phyloP scores from a whole-genome alignment of 176 grass and related monocot species.

The Dendrocalamus sinicus region DNA sequence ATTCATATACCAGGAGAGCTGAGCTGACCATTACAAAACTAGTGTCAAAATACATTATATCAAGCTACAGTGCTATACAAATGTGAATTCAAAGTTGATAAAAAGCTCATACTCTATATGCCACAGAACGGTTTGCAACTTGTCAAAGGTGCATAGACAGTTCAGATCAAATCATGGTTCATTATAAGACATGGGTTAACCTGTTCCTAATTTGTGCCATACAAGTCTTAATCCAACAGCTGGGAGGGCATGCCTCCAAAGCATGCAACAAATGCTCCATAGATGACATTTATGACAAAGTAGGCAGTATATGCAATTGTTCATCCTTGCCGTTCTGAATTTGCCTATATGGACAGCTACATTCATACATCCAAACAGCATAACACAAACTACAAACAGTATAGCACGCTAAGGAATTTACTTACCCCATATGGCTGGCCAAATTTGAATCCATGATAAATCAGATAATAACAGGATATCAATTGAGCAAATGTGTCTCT shows the following conservation, averaged over 20 bases:
- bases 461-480: background rate
- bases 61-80: slow-evolving; percentile 8
- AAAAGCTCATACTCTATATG: background rate
- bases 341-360: slow-evolving; percentile 1
- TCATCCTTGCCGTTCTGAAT: slow-evolving; percentile 24
- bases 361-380: background rate
- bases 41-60: slow-evolving; percentile 1
- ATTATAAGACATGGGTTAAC: background rate
- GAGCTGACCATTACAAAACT: background rate
- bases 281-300: background rate
- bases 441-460: slow-evolving; percentile 3
- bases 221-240: background rate
- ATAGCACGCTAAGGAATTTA: background rate
- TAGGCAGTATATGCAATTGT: background rate
- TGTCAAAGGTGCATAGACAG: background rate
- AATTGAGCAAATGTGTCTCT: background rate
- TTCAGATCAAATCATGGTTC: background rate
- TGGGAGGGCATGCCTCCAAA: background rate
- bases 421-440: background rate
- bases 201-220: background rate
- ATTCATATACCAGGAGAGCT: slow-evolving; percentile 9
- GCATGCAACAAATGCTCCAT: background rate
- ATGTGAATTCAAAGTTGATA: background rate
- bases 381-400: background rate
- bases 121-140: background rate